A percentile compares a stretch with the other conserved stretches of the same genome.
Conservation (phyloP, 192 early-diverging fungal genomes). For the Coemansia sp. region DNA sequence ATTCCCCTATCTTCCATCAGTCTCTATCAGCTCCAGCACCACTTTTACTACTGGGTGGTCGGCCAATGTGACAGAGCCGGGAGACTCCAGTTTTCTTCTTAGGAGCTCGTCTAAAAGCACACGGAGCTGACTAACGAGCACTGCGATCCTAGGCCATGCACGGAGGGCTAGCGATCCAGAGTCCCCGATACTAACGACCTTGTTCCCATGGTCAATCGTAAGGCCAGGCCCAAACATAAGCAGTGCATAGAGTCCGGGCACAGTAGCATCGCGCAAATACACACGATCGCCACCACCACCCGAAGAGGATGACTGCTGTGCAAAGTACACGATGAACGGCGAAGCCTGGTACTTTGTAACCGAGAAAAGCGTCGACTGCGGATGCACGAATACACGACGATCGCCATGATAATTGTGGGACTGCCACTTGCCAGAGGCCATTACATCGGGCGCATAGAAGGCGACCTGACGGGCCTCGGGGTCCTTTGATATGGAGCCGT, state of each 20-base stretch:
- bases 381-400: slow-evolving; percentile 80
- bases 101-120: slow-evolving; percentile 68
- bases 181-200: slow-evolving; percentile 59
- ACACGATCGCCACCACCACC: slow-evolving; percentile 13
- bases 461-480: slow-evolving; percentile 71
- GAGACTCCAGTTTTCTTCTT: slow-evolving; percentile 69
- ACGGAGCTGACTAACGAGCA: slow-evolving; percentile 74
- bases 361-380: slow-evolving; percentile 71
- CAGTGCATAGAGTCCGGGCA: slow-evolving; percentile 65
- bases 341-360: slow-evolving; percentile 56
- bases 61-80: slow-evolving; percentile 48
- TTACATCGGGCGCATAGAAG: slow-evolving; percentile 60
- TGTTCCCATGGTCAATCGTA: slow-evolving; percentile 65
- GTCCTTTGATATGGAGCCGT: slow-evolving; percentile 68
- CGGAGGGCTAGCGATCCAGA: slow-evolving; percentile 62
- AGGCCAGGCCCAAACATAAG: slow-evolving; percentile 84
- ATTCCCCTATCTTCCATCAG: slow-evolving; percentile 17
- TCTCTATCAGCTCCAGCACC: slow-evolving; percentile 29
- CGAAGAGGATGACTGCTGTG: slow-evolving; percentile 46
- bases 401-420: slow-evolving; percentile 40
- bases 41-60: slow-evolving; percentile 35
- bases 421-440: neutral
- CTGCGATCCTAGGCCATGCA: slow-evolving; percentile 71
- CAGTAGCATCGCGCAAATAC: slow-evolving; percentile 60
- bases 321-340: slow-evolving; percentile 70